phyloP scores from a whole-genome alignment of 441 rosid species.

The Geranium incanum region DNA sequence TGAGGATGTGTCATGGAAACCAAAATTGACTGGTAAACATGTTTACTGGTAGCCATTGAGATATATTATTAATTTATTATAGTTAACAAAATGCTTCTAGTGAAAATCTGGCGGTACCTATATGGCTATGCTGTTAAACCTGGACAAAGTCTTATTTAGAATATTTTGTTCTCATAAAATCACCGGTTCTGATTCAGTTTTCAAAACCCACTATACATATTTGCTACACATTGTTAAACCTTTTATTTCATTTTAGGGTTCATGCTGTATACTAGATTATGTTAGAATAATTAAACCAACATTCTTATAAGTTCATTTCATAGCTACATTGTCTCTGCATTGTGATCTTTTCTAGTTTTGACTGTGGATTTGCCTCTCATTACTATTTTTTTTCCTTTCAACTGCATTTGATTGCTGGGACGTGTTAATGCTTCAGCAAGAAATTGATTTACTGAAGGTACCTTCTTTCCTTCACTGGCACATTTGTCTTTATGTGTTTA shows the following conservation, averaged over 20 bases:
- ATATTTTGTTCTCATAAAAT: background rate
- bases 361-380: slow-evolving; percentile 1
- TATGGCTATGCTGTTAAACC: background rate
- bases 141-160: background rate
- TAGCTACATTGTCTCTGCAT: background rate
- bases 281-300: background rate
- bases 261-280: background rate
- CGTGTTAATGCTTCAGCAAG: slow-evolving; percentile 62
- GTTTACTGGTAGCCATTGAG: background rate
- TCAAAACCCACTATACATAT: background rate
- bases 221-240: background rate
- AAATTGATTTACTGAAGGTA: slow-evolving; percentile 96
- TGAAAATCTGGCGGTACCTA: background rate
- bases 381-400: slow-evolving; percentile 26
- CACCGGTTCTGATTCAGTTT: background rate
- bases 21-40: background rate
- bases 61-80: background rate
- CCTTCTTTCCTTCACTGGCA: slow-evolving; percentile 15
- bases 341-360: slow-evolving; percentile 9
- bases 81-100: background rate
- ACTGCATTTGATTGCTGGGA: slow-evolving; percentile 27
- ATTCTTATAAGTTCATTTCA: background rate
- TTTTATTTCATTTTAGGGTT: background rate
- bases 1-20: background rate
- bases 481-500: slow-evolving; percentile 1